These are phyloP conservation scores for Pyrenopolyporus hunteri DNA, from an alignment of 495 filamentous ascomycete species.

Conservation along the genomic window DNA sequence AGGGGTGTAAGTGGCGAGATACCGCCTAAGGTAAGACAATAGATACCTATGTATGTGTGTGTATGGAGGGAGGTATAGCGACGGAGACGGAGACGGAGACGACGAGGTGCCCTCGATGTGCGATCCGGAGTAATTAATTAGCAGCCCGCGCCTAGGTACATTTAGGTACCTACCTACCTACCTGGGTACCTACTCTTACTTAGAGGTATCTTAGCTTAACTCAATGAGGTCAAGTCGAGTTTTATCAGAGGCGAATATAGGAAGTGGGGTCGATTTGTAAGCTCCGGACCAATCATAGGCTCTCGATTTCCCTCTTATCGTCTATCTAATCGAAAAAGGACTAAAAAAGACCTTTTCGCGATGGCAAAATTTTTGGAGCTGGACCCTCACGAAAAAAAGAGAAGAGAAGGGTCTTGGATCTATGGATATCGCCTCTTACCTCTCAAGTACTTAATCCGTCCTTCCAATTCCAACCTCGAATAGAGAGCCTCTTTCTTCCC, in stretches of 20 bases:
- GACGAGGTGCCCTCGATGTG: no score
- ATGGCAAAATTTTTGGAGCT: constrained; percentile 29
- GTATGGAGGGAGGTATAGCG: no score
- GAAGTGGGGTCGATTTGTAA: background rate
- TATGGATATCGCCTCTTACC: no score
- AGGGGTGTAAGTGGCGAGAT: no score
- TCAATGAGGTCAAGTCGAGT: background rate
- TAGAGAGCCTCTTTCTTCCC: constrained; percentile 4
- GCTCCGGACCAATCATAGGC: constrained; percentile 13
- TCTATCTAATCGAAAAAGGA: background rate
- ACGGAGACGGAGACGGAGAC: no score
- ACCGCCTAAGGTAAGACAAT: no score
- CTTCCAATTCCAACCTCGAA: constrained; percentile 1
- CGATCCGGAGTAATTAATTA: no score
- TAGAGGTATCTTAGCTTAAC: no score
- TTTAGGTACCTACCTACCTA: no score
- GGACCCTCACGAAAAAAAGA: constrained; percentile 19
- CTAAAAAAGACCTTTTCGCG: constrained; percentile 8
- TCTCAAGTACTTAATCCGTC: constrained; percentile 5
- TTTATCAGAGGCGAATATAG: background rate
- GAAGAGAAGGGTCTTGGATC: no score
- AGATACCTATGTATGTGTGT: no score
- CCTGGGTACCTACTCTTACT: background rate
- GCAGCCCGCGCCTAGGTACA: no score
- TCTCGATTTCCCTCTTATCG: constrained; percentile 1